These are phyloP conservation scores for Trypanosoma grayi DNA, from an alignment of 208 protist genomes.

Conservation along the genomic window DNA sequence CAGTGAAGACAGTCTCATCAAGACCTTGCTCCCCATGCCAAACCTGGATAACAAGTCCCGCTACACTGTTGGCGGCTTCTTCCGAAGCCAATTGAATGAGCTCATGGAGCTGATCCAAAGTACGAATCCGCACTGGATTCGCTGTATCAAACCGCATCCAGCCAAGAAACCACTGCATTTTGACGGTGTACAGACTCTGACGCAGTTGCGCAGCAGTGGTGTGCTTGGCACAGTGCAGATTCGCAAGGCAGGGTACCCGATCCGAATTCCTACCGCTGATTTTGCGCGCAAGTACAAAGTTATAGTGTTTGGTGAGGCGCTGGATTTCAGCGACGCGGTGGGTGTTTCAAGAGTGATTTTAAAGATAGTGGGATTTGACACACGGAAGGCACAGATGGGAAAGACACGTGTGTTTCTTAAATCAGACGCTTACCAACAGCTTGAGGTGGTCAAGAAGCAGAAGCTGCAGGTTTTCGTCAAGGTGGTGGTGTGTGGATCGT, in stretches of 20 bases:
- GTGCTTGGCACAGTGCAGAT: slow-evolving; percentile 49
- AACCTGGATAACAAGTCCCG: slow-evolving; percentile 15
- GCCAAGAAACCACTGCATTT: slow-evolving; percentile 43
- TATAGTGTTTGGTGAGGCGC: slow-evolving; percentile 5
- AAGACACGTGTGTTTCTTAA: slow-evolving; percentile 44
- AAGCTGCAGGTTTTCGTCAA: slow-evolving; percentile 23
- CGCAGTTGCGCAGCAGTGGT: slow-evolving; percentile 35
- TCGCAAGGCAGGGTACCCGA: slow-evolving; percentile 39
- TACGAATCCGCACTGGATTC: slow-evolving; percentile 50
- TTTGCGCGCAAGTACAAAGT: slow-evolving; percentile 34
- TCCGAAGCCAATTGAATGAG: slow-evolving; percentile 31
- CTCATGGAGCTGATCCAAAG: slow-evolving; percentile 33
- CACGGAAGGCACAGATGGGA: slow-evolving; percentile 32
- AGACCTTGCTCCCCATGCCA: slow-evolving; percentile 20
- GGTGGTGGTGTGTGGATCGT: slow-evolving; percentile 10
- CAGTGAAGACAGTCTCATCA: slow-evolving; percentile 20
- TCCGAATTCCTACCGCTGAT: slow-evolving; percentile 26
- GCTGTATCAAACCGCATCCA: slow-evolving; percentile 50
- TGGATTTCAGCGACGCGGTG: slow-evolving; percentile 13
- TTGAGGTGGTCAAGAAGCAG: slow-evolving; percentile 31
- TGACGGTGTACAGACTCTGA: slow-evolving; percentile 27
- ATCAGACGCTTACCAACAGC: slow-evolving; percentile 32
- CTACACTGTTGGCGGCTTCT: slow-evolving; percentile 36
- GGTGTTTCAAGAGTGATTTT: slow-evolving; percentile 22
- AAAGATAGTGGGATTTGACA: slow-evolving; percentile 15